phyloP scores from a whole-genome alignment of 805 yeast species.

The Kluyveromyces siamensis region DNA sequence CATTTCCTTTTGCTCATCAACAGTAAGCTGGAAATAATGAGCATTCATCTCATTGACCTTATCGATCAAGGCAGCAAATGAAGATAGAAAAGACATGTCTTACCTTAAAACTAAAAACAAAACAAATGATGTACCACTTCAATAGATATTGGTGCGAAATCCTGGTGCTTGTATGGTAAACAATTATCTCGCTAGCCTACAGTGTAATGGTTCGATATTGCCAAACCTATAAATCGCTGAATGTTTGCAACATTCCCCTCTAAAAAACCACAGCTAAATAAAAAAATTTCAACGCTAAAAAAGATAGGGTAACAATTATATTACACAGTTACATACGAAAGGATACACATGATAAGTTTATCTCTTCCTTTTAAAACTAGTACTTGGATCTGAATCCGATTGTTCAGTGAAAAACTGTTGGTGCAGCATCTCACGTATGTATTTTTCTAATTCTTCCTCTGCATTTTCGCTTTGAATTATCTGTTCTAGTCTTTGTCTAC shows the following conservation, averaged over 20 bases:
- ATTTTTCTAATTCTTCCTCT: constrained; percentile 64
- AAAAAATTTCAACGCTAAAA: too few species aligned
- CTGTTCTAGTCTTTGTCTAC: constrained; percentile 55
- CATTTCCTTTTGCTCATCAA: constrained; percentile 50
- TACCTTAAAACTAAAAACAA: background rate
- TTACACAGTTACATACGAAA: too few species aligned
- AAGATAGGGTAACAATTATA: too few species aligned
- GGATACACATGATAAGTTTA: too few species aligned
- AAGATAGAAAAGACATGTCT: constrained; percentile 8
- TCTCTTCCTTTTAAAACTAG: background rate
- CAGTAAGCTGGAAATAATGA: constrained; percentile 24
- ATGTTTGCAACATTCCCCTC: too few species aligned
- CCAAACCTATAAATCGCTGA: too few species aligned
- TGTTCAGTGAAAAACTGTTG: constrained; percentile 32
- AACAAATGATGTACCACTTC: background rate
- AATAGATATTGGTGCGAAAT: too few species aligned
- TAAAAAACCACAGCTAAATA: too few species aligned
- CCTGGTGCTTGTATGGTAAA: too few species aligned
- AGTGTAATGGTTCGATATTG: too few species aligned
- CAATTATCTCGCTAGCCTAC: too few species aligned
- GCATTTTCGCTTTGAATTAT: constrained; percentile 75
- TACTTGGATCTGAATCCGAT: background rate
- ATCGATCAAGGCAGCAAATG: constrained; percentile 9
- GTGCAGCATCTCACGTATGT: constrained; percentile 58
- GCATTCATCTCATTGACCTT: constrained; percentile 19